These are phyloP conservation scores for Chaetomium cochliodes DNA, from an alignment of 495 filamentous ascomycete genomes.

Conservation along the genomic window DNA sequence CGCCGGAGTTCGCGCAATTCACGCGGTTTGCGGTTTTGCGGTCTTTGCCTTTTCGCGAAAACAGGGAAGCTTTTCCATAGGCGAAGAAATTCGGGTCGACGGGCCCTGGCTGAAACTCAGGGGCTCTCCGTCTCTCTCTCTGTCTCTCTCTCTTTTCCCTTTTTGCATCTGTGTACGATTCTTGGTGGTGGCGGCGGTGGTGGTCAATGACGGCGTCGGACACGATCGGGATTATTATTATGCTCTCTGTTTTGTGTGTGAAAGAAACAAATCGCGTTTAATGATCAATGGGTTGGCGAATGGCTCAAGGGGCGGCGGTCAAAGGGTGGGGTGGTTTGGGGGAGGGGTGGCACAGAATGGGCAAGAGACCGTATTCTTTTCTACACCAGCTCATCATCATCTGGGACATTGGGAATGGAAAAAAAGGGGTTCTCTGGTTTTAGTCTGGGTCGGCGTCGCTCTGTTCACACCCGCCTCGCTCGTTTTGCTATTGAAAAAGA, in stretches of 20 bases:
- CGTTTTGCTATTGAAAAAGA: neutral
- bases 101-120: neutral
- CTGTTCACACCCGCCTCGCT: neutral
- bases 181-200: neutral
- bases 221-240: neutral
- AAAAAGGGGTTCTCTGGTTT: neutral
- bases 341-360: neutral
- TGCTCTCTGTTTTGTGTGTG: neutral
- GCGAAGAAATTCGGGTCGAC: constrained; percentile 13
- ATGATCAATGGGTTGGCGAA: constrained; percentile 1
- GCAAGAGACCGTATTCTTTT: neutral
- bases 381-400: neutral
- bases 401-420: neutral
- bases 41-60: neutral
- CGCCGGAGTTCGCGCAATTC: neutral
- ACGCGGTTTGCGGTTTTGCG: too few species aligned
- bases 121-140: neutral
- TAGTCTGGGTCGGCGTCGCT: neutral
- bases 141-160: neutral
- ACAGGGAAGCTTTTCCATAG: constrained; percentile 6
- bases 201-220: neutral
- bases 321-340: neutral
- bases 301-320: too few species aligned
- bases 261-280: neutral
- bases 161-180: constrained; percentile 13